Conservation (phyloP, 192 early-diverging fungal species). For the Umbelopsis sp. region DNA sequence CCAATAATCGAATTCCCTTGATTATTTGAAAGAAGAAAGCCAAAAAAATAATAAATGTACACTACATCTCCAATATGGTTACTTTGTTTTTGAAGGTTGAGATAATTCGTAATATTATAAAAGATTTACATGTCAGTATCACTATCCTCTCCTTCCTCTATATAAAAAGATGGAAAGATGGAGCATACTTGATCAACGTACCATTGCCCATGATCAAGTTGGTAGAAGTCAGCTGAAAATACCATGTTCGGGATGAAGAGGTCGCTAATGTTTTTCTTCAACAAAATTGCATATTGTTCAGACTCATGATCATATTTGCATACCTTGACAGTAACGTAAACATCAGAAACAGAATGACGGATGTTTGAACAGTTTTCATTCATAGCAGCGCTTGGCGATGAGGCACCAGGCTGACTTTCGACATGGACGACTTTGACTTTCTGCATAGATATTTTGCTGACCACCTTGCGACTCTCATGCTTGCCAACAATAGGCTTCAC, state of each 20-base stretch:
- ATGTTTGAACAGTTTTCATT: neutral
- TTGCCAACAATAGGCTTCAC: neutral
- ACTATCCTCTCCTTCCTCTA: conserved; percentile 29
- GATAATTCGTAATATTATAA: neutral
- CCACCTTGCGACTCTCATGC: neutral
- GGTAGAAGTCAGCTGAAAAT: conserved; percentile 13
- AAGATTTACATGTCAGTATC: conserved; percentile 23
- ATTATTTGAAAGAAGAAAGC: neutral
- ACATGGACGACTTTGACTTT: neutral
- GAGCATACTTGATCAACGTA: conserved; percentile 23
- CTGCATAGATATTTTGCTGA: neutral
- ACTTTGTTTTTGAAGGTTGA: neutral
- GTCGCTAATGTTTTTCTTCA: conserved; percentile 30
- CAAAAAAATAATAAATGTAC: neutral
- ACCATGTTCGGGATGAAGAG: conserved; percentile 29
- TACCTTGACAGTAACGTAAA: conserved; percentile 1
- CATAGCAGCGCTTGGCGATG: neutral
- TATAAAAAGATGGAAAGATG: conserved; percentile 35
- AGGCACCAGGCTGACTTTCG: neutral
- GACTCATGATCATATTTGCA: neutral
- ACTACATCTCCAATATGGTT: neutral
- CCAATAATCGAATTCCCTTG: neutral
- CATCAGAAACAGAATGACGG: neutral
- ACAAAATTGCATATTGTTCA: conserved; percentile 8
- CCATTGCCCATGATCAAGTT: conserved; percentile 28